Evolutionary conservation across 306 rosid genomes (phyloP).

Genomic region (Cyamopsis tetragonoloba): DNA sequence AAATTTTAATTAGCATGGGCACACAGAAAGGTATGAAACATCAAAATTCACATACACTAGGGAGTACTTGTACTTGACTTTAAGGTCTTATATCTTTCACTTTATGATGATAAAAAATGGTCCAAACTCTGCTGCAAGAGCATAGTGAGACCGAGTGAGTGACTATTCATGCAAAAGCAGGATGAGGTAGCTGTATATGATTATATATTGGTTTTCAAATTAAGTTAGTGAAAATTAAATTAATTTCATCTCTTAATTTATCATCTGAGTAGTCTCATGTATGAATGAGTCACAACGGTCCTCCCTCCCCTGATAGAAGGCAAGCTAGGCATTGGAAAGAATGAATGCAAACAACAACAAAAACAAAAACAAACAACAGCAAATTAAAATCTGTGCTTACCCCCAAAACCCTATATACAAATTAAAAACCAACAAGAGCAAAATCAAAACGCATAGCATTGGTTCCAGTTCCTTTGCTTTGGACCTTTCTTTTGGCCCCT

Average conservation of each 20-base stretch:
- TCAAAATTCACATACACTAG: constrained; percentile 27
- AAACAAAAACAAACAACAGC: constrained; percentile 62
- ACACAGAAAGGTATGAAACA: not conserved
- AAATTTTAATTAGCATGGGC: not conserved
- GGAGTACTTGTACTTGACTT: constrained; percentile 20
- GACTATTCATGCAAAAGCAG: constrained; percentile 33
- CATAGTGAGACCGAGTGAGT: constrained; percentile 18
- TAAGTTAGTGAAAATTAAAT: no score
- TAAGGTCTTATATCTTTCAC: not conserved
- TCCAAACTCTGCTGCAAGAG: constrained; percentile 22
- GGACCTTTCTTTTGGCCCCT: constrained; percentile 81
- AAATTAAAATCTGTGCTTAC: constrained; percentile 44
- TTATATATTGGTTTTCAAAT: not conserved
- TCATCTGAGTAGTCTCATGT: no score
- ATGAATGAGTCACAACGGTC: constrained; percentile 68
- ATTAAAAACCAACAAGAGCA: constrained; percentile 46
- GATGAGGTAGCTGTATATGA: no score
- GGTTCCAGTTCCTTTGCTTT: constrained; percentile 66
- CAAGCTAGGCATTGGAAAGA: constrained; percentile 27
- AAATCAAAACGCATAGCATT: constrained; percentile 43
- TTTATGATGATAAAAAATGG: constrained; percentile 17
- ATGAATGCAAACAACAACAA: constrained; percentile 45
- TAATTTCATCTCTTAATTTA: not conserved
- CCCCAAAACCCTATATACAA: constrained; percentile 49
- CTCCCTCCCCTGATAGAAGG: not conserved